Conservation (phyloP, 495 filamentous ascomycete genomes). For the Extremus antarcticus region DNA sequence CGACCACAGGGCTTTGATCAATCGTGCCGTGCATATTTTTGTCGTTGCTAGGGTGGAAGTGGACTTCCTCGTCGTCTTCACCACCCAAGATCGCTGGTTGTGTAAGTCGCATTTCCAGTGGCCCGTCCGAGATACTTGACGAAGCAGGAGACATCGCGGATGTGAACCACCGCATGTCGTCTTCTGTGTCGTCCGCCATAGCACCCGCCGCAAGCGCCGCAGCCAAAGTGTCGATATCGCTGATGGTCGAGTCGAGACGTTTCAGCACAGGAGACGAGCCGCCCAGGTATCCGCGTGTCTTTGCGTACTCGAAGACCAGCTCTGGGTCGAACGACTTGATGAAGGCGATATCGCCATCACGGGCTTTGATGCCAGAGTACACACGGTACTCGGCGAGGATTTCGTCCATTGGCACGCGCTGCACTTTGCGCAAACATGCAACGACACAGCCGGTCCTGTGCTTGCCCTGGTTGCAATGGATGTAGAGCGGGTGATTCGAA, state of each 20-base stretch:
- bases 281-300: constrained; percentile 9
- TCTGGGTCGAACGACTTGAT: constrained; percentile 39
- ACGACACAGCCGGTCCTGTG: constrained; percentile 79
- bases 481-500: constrained; percentile 60
- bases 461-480: constrained; percentile 88
- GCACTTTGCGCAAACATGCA: constrained; percentile 55
- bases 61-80: background rate
- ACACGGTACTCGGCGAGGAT: constrained; percentile 57
- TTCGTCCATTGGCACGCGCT: constrained; percentile 45
- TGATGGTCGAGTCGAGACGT: constrained; percentile 13
- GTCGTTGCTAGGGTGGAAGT: too few relatives aligned
- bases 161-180: too few relatives aligned
- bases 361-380: constrained; percentile 55
- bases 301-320: constrained; percentile 15
- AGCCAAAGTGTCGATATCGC: constrained; percentile 13
- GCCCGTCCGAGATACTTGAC: too few relatives aligned
- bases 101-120: too few relatives aligned
- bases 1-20: too few relatives aligned
- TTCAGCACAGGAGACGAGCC: background rate
- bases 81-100: too few relatives aligned
- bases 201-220: constrained; percentile 5
- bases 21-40: too few relatives aligned
- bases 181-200: too few relatives aligned
- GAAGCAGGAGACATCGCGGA: too few relatives aligned
- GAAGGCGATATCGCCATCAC: constrained; percentile 41